Evolutionary conservation across 148 eudicot genomes (phyloP).

Genomic region (Cornus kousa): DNA sequence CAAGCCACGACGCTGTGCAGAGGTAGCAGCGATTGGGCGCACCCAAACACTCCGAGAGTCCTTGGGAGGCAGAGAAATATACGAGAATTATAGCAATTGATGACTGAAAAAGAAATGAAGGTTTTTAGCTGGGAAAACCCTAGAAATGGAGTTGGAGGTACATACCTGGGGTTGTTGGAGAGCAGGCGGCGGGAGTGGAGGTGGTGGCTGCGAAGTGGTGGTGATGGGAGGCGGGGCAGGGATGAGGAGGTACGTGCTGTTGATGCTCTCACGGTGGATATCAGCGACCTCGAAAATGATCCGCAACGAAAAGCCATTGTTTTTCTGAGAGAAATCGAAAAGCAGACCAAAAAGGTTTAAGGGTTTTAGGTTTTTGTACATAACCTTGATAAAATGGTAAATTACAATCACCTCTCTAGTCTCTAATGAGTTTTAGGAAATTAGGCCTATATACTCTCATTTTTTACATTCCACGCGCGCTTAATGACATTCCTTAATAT

Average conservation of each 20-base stretch:
- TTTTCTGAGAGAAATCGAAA: not conserved
- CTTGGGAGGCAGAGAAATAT: slow-evolving; percentile 16
- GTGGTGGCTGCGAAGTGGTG: not conserved
- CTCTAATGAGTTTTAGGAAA: too few relatives aligned
- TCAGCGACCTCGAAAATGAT: slow-evolving; percentile 33
- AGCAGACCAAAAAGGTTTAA: not conserved
- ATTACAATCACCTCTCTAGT: too few relatives aligned
- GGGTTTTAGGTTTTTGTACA: not conserved
- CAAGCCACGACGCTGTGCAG: slow-evolving; percentile 51
- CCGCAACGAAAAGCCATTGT: slow-evolving; percentile 41
- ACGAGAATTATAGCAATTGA: too few relatives aligned
- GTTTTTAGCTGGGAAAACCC: not conserved
- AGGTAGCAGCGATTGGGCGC: slow-evolving; percentile 51
- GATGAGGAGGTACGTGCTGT: not conserved
- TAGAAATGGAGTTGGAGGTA: not conserved
- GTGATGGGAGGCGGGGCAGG: not conserved
- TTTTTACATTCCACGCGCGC: too few relatives aligned
- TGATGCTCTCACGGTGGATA: not conserved
- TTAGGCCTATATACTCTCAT: too few relatives aligned
- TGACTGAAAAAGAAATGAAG: too few relatives aligned
- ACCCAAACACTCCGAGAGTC: slow-evolving; percentile 35
- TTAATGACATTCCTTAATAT: too few relatives aligned
- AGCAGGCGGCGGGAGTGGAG: slow-evolving; percentile 12
- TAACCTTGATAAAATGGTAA: too few relatives aligned
- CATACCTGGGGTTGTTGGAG: slow-evolving; percentile 27